A percentile compares a stretch with the other conserved stretches of the same genome.
These are phyloP conservation scores for Alternaria sp. DNA, from an alignment of 2,329 filamentous ascomycete species.

Conservation along the genomic window DNA sequence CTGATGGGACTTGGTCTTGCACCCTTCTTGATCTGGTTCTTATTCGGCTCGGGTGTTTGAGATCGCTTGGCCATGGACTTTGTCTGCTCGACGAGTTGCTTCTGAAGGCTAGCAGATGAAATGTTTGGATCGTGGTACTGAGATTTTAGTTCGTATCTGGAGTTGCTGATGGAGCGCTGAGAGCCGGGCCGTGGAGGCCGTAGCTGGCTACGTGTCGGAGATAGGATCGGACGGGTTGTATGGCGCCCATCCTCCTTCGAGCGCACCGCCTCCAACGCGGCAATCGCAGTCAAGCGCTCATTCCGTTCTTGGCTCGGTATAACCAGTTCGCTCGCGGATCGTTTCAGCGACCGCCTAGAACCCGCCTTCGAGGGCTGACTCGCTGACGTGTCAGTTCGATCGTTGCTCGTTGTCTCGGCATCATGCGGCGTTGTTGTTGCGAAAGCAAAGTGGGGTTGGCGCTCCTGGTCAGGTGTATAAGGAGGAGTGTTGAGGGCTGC, in stretches of 20 bases:
- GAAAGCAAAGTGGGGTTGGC: background rate
- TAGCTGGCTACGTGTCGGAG: background rate
- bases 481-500: background rate
- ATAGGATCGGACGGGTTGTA: background rate
- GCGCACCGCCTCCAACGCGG: background rate
- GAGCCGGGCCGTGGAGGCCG: background rate
- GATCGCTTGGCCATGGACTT: slow-evolving; percentile 2
- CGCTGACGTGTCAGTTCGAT: background rate
- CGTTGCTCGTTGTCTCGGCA: background rate
- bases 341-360: background rate
- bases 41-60: background rate
- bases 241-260: slow-evolving; percentile 3
- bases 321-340: slow-evolving; percentile 1
- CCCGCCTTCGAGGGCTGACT: background rate
- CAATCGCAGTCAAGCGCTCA: background rate
- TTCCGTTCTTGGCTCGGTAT: background rate
- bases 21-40: slow-evolving; percentile 3
- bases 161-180: slow-evolving; percentile 17
- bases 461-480: background rate
- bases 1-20: background rate
- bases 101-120: slow-evolving; percentile 13
- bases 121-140: slow-evolving; percentile 11
- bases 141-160: slow-evolving; percentile 9
- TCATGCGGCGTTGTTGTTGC: background rate
- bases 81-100: slow-evolving; percentile 15